These are phyloP conservation scores for Bromus sterilis DNA, from an alignment of 176 grass and related monocot genomes.

Conservation along the genomic window DNA sequence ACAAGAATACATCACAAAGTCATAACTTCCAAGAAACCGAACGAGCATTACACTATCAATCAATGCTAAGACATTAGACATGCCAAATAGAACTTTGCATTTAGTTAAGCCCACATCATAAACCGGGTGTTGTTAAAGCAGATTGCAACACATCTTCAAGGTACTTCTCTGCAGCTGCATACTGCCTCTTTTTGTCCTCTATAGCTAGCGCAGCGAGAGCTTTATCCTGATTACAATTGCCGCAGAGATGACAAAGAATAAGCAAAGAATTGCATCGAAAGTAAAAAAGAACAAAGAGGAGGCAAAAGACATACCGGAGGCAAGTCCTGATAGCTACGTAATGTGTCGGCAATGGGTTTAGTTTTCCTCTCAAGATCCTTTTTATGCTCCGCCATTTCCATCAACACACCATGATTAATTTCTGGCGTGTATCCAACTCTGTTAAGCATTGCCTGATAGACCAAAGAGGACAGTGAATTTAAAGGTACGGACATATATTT, in stretches of 20 bases:
- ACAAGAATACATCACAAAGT: slow-evolving; percentile 9
- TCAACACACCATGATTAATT: slow-evolving; percentile 97
- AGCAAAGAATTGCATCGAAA: background rate
- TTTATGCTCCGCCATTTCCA: slow-evolving; percentile 98
- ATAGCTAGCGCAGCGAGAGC: slow-evolving; percentile 93
- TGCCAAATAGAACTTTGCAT: slow-evolving; percentile 14
- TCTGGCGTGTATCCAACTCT: slow-evolving; percentile 92
- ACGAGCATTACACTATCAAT: slow-evolving; percentile 6
- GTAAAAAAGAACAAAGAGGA: slow-evolving; percentile 9
- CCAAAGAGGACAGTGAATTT: slow-evolving; percentile 23
- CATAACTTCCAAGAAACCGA: slow-evolving; percentile 13
- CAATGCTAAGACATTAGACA: slow-evolving; percentile 20
- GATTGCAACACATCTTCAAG: slow-evolving; percentile 93
- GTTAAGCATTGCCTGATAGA: slow-evolving; percentile 75
- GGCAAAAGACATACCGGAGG: slow-evolving; percentile 63
- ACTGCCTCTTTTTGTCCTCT: slow-evolving; percentile 95
- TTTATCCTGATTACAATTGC: slow-evolving; percentile 75
- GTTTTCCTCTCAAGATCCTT: slow-evolving; percentile 95
- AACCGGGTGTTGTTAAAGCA: slow-evolving; percentile 58
- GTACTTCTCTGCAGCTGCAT: slow-evolving; percentile 97
- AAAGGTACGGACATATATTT: background rate
- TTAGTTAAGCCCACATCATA: slow-evolving; percentile 37
- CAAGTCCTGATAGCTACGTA: slow-evolving; percentile 97
- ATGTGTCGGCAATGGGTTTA: slow-evolving; percentile 88
- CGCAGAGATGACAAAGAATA: slow-evolving; percentile 1